Conservation (phyloP, 1,139 yeast genomes). For the Debaryomyces subglobosus region DNA sequence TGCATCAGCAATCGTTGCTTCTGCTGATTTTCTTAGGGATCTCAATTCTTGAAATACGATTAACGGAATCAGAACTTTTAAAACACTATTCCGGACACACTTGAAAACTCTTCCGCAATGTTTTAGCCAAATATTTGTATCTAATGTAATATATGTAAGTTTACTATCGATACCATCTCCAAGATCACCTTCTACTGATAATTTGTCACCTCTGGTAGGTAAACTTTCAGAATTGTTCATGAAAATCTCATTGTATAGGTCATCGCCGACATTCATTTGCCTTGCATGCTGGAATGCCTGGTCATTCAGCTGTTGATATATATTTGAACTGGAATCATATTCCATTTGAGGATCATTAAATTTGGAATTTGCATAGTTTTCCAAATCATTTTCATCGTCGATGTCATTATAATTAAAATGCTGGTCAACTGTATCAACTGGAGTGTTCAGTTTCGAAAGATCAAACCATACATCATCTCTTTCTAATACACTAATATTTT, state of each 20-base stretch:
- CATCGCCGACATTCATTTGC: constrained; percentile 18
- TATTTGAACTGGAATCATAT: constrained; percentile 19
- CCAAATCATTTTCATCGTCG: constrained; percentile 16
- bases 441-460: constrained; percentile 13
- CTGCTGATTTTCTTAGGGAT: constrained; percentile 72
- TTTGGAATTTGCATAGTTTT: constrained; percentile 18
- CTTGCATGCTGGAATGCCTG: constrained; percentile 17
- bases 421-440: constrained; percentile 17
- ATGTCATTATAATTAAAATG: constrained; percentile 19
- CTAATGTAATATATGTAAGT: constrained; percentile 65
- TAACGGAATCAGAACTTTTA: constrained; percentile 64
- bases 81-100: constrained; percentile 61
- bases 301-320: constrained; percentile 24
- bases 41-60: constrained; percentile 80
- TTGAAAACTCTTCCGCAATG: constrained; percentile 79
- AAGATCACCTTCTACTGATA: constrained; percentile 38
- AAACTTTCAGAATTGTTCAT: constrained; percentile 27
- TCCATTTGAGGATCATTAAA: constrained; percentile 24
- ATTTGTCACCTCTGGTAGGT: constrained; percentile 16
- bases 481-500: constrained; percentile 15
- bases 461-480: constrained; percentile 34
- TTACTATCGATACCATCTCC: constrained; percentile 57
- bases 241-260: constrained; percentile 29
- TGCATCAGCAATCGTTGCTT: constrained; percentile 76
- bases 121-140: constrained; percentile 80